These are phyloP conservation scores for Rubia occidens DNA, from an alignment of 305 asterid species.

Conservation along the genomic window DNA sequence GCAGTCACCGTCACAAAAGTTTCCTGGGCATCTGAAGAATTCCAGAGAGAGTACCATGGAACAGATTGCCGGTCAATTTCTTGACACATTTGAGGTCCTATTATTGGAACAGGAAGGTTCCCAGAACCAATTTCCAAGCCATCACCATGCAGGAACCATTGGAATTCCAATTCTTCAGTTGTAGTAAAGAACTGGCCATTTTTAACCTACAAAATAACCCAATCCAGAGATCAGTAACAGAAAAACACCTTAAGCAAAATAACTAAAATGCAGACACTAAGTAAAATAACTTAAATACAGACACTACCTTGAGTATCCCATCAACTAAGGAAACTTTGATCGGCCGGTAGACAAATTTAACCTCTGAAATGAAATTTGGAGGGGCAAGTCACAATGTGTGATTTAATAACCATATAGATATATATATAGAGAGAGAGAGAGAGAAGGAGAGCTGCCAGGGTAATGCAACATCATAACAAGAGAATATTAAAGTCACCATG, in stretches of 20 bases:
- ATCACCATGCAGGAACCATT: constrained; percentile 70
- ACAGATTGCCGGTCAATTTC: constrained; percentile 56
- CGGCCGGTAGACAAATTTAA: constrained; percentile 84
- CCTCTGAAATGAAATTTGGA: constrained; percentile 46
- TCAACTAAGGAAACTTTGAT: constrained; percentile 65
- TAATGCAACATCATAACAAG: background rate
- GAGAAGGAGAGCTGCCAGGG: background rate
- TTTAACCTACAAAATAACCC: constrained; percentile 46
- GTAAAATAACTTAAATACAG: constrained; percentile 12
- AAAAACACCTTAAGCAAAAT: constrained; percentile 8
- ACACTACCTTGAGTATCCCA: constrained; percentile 60
- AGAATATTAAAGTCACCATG: constrained; percentile 41
- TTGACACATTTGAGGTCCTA: constrained; percentile 53
- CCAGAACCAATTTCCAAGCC: constrained; percentile 72
- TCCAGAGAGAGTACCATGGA: constrained; percentile 67
- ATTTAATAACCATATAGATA: background rate
- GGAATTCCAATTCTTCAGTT: constrained; percentile 60
- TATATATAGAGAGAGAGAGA: background rate
- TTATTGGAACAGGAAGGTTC: constrained; percentile 38
- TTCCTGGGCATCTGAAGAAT: constrained; percentile 53
- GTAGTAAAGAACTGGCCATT: constrained; percentile 76
- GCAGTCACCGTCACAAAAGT: constrained; percentile 53
- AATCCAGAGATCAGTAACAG: constrained; percentile 13
- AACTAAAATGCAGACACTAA: no score
- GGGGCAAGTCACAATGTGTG: constrained; percentile 1